Percentiles rank a stretch among this genome's conserved stretches.
Conservation (phyloP, 176 grass and related monocot species). For the Musa acuminata region DNA sequence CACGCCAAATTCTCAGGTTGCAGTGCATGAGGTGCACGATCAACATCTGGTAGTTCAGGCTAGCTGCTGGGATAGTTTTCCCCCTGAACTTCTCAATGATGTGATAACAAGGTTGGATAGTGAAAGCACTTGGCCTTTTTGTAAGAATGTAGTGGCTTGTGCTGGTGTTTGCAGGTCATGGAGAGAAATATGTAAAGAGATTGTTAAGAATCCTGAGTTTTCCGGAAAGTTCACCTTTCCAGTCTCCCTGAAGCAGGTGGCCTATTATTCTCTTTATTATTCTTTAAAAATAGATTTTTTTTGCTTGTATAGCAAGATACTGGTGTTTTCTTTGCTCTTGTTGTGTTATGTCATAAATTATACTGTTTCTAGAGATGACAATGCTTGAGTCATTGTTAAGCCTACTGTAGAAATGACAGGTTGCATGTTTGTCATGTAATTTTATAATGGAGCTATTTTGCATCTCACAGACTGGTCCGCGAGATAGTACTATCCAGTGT, state of each 20-base stretch:
- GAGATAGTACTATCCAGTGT: slow-evolving; percentile 23
- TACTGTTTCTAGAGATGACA: not conserved
- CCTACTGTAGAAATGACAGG: not conserved
- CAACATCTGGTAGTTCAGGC: slow-evolving; percentile 38
- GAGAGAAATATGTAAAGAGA: slow-evolving; percentile 68
- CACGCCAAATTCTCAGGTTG: slow-evolving; percentile 49
- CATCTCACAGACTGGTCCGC: slow-evolving; percentile 5
- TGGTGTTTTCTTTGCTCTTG: too few species aligned
- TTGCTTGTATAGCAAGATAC: not conserved
- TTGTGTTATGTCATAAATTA: not conserved
- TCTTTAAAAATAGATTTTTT: not conserved
- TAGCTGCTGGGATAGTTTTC: slow-evolving; percentile 52
- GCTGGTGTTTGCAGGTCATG: slow-evolving; percentile 62
- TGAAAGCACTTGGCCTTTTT: slow-evolving; percentile 53
- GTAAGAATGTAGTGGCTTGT: slow-evolving; percentile 59
- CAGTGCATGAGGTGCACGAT: slow-evolving; percentile 55
- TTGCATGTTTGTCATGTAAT: not conserved
- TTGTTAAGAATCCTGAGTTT: slow-evolving; percentile 42
- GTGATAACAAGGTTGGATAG: slow-evolving; percentile 63
- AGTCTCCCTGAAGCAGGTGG: slow-evolving; percentile 58
- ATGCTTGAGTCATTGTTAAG: too few species aligned
- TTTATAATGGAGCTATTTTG: slow-evolving; percentile 7
- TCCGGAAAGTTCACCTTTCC: slow-evolving; percentile 63
- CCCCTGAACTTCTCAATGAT: slow-evolving; percentile 59
- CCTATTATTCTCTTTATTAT: not conserved